Evolutionary conservation across 108 stramenopile genomes (phyloP).

Genomic region (Fragilaria radians): DNA sequence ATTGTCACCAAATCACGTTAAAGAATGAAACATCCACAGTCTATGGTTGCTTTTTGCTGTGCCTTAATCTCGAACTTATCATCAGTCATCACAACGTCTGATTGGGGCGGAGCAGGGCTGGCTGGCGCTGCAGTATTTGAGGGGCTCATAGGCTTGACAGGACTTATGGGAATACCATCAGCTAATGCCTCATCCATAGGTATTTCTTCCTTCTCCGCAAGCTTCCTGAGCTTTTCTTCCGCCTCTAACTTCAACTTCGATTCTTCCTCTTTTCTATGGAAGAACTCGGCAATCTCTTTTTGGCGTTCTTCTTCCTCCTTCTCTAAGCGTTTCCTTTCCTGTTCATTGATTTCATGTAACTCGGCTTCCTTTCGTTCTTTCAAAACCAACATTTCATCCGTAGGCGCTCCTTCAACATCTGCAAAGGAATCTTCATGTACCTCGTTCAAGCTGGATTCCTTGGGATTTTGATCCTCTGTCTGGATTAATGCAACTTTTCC

Average conservation of each 20-base stretch:
- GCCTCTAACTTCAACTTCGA: background rate
- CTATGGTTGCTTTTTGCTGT: background rate
- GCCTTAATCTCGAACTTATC: background rate
- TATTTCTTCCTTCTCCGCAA: background rate
- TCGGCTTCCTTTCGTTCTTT: too few relatives aligned
- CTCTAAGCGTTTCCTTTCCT: background rate
- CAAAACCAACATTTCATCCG: too few relatives aligned
- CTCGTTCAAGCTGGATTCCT: too few relatives aligned
- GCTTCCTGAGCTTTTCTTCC: background rate
- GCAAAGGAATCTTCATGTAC: background rate
- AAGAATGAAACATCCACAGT: background rate
- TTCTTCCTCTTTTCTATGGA: background rate
- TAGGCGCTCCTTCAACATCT: conserved; percentile 1
- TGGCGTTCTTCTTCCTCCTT: background rate
- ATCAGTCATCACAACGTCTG: background rate
- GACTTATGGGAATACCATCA: background rate
- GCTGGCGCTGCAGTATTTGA: too few relatives aligned
- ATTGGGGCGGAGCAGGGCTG: too few relatives aligned
- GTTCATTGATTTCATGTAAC: background rate
- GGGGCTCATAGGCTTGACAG: too few relatives aligned
- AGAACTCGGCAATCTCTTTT: background rate
- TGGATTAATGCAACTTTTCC: too few relatives aligned
- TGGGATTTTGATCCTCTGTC: too few relatives aligned
- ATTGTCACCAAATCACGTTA: too few relatives aligned
- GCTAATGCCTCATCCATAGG: background rate